Evolutionary conservation across 2,329 filamentous ascomycete genomes (phyloP).

Genomic region (Penicillium sp.): DNA sequence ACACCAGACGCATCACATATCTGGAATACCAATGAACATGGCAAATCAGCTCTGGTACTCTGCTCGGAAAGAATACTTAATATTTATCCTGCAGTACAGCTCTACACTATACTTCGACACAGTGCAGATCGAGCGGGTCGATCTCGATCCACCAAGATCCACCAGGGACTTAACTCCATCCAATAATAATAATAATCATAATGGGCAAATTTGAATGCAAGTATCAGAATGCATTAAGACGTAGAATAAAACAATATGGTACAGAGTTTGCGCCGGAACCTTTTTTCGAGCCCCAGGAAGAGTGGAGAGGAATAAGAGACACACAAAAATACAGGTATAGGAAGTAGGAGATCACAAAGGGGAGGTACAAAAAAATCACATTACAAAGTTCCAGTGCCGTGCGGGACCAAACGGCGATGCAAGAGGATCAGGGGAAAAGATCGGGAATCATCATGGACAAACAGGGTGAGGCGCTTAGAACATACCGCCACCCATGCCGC

Average conservation of each 20-base stretch:
- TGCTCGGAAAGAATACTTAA: no score
- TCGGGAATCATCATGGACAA: slow-evolving; percentile 26
- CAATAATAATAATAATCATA: neutral
- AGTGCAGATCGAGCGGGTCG: slow-evolving; percentile 9
- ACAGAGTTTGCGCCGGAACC: slow-evolving; percentile 28
- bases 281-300: slow-evolving; percentile 24
- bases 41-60: no score
- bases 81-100: no score
- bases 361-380: slow-evolving; percentile 16
- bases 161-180: neutral
- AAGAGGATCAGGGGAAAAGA: slow-evolving; percentile 27
- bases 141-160: neutral
- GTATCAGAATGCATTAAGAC: slow-evolving; percentile 19
- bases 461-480: slow-evolving; percentile 50
- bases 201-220: neutral
- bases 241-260: slow-evolving; percentile 25
- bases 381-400: slow-evolving; percentile 29
- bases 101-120: slow-evolving; percentile 2
- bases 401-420: slow-evolving; percentile 38
- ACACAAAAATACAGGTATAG: slow-evolving; percentile 30
- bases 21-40: neutral
- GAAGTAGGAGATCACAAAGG: slow-evolving; percentile 26
- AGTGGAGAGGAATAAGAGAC: slow-evolving; percentile 22
- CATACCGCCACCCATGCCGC: slow-evolving; percentile 69
- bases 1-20: neutral